Percentiles rank a stretch among this genome's conserved stretches.
Evolutionary conservation across 176 grass and related monocot genomes (phyloP).

Genomic region (Miscanthus lutarioriparius): DNA sequence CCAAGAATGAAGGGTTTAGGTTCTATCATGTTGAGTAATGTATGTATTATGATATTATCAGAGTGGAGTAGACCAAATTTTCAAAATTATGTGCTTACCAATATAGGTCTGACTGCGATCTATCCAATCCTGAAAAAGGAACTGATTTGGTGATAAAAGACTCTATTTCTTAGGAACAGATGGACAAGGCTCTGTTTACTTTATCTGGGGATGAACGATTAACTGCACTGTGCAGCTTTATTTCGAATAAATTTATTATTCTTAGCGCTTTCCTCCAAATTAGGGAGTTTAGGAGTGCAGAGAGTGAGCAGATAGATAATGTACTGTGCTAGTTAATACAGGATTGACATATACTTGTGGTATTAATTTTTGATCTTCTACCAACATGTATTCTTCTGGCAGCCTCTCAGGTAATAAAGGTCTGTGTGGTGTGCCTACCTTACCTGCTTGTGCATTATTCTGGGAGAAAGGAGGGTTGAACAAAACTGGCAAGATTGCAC

Average conservation of each 20-base stretch:
- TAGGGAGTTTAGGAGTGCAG: background rate
- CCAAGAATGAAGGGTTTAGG: background rate
- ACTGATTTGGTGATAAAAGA: background rate
- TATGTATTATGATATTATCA: background rate
- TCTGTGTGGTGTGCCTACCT: slow-evolving; percentile 84
- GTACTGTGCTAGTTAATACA: background rate
- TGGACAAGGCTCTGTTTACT: background rate
- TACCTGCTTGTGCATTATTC: slow-evolving; percentile 87
- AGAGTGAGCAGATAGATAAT: background rate
- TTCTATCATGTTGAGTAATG: background rate
- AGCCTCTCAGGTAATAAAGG: slow-evolving; percentile 98
- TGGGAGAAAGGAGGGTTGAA: slow-evolving; percentile 93
- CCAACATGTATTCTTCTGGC: slow-evolving; percentile 19
- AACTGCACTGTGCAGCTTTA: background rate
- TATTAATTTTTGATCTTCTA: background rate
- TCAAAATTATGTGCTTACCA: background rate
- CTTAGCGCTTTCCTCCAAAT: background rate
- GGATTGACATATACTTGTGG: background rate
- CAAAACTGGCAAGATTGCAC: slow-evolving; percentile 80
- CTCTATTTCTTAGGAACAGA: background rate
- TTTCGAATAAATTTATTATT: background rate
- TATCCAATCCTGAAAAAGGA: background rate
- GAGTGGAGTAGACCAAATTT: background rate
- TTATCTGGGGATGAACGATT: background rate
- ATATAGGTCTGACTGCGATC: background rate